phyloP scores from a whole-genome alignment of 768 basidiomycete species.

The Rhodotorula babjevae region DNA sequence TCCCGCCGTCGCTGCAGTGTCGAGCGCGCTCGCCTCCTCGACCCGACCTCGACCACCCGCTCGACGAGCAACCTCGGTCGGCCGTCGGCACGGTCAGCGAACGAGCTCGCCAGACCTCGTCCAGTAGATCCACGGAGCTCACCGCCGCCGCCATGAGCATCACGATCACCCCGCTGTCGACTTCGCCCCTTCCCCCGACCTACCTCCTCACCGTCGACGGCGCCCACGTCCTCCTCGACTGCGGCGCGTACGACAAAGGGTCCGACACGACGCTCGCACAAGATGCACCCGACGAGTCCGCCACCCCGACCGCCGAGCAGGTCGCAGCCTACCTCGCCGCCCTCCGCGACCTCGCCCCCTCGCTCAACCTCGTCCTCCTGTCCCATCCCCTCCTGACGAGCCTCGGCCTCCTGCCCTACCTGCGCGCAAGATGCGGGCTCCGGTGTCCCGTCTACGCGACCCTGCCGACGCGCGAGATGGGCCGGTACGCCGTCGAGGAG shows the following conservation, averaged over 20 bases:
- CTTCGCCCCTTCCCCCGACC: constrained; percentile 44
- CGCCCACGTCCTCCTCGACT: constrained; percentile 85
- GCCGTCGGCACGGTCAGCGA: too few relatives aligned
- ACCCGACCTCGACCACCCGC: too few relatives aligned
- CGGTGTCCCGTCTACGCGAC: constrained; percentile 89
- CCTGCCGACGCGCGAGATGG: constrained; percentile 92
- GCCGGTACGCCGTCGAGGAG: constrained; percentile 80
- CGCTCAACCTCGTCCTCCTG: constrained; percentile 81
- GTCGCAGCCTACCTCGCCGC: constrained; percentile 40
- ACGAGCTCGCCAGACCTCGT: neutral
- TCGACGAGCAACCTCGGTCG: too few relatives aligned
- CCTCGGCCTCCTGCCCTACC: constrained; percentile 87
- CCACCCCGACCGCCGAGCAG: constrained; percentile 35
- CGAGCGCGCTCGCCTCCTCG: too few relatives aligned
- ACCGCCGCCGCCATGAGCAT: constrained; percentile 52
- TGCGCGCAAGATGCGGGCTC: constrained; percentile 74
- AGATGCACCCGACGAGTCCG: constrained; percentile 46
- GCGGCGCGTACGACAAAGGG: constrained; percentile 82
- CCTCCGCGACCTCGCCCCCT: constrained; percentile 57
- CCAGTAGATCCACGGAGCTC: too few relatives aligned
- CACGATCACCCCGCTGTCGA: constrained; percentile 82
- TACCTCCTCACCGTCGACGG: constrained; percentile 84
- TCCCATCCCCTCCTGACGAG: constrained; percentile 90
- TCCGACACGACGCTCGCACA: constrained; percentile 53
- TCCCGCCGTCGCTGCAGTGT: too few relatives aligned